A percentile compares a stretch with the other conserved stretches of the same genome.
These are phyloP conservation scores for Calycina herbarum DNA, from an alignment of 2,329 filamentous ascomycete genomes.

Conservation along the genomic window DNA sequence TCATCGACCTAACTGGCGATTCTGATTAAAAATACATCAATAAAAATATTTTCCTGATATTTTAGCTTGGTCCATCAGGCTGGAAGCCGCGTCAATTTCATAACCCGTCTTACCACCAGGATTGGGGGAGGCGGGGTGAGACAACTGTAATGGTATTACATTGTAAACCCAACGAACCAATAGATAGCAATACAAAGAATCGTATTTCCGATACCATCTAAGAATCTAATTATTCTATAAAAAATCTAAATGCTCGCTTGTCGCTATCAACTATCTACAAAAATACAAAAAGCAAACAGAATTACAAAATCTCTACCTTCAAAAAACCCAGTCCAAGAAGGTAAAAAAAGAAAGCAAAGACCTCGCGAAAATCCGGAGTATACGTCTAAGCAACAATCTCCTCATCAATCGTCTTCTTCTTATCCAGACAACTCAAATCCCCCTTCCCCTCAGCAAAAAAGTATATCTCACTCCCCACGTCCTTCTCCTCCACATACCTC, in stretches of 20 bases:
- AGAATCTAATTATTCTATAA: not conserved
- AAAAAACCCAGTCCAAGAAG: not conserved
- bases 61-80: too few relatives aligned
- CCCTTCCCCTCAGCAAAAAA: slow-evolving; percentile 26
- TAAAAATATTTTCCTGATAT: too few relatives aligned
- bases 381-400: not conserved
- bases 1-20: too few relatives aligned
- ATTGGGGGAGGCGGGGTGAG: too few relatives aligned
- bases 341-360: not conserved
- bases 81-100: too few relatives aligned
- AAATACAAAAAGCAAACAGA: not conserved
- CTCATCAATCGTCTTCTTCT: not conserved
- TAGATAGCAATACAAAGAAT: not conserved
- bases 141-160: too few relatives aligned
- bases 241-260: not conserved
- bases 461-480: slow-evolving; percentile 25
- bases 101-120: too few relatives aligned
- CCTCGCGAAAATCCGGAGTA: too few relatives aligned
- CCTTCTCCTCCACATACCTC: slow-evolving; percentile 34
- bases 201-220: not conserved
- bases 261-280: not conserved
- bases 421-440: not conserved
- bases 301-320: not conserved
- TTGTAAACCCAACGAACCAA: too few relatives aligned
- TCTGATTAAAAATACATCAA: too few relatives aligned